Percentiles rank a stretch among this genome's conserved stretches.
These are phyloP conservation scores for Phytophthora colocasiae DNA, from an alignment of 352 stramenopile species.

Conservation along the genomic window DNA sequence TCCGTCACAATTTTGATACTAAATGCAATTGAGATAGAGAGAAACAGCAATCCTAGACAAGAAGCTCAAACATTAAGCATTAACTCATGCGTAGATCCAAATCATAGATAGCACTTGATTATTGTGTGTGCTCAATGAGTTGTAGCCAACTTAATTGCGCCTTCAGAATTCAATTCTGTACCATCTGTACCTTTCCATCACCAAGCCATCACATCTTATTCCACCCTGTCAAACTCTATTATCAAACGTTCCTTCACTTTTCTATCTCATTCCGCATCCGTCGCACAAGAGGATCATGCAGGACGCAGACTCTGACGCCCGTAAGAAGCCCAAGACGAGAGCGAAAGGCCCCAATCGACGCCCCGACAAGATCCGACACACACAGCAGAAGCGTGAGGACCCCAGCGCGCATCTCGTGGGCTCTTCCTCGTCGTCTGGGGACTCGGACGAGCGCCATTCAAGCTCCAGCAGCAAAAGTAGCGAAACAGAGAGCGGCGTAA, in stretches of 20 bases:
- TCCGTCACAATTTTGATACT: no score
- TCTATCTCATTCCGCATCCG: slow-evolving; percentile 23
- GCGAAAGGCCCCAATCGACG: slow-evolving; percentile 11
- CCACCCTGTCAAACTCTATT: not conserved
- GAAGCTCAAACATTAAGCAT: no score
- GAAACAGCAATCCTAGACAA: no score
- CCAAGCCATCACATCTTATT: not conserved
- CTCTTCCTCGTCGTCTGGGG: slow-evolving; percentile 26
- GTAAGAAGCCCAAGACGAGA: slow-evolving; percentile 23
- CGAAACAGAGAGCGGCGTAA: slow-evolving; percentile 17
- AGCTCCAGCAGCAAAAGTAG: slow-evolving; percentile 28
- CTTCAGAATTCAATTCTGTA: slow-evolving; percentile 3
- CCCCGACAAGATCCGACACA: slow-evolving; percentile 8
- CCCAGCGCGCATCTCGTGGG: slow-evolving; percentile 70
- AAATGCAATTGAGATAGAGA: no score
- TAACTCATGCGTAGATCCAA: no score
- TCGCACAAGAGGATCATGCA: slow-evolving; percentile 14
- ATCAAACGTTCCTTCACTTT: slow-evolving; percentile 1
- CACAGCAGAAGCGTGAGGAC: slow-evolving; percentile 48
- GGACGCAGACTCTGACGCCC: slow-evolving; percentile 11
- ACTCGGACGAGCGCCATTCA: slow-evolving; percentile 35
- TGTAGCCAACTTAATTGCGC: slow-evolving; percentile 14
- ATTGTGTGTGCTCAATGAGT: slow-evolving; percentile 16
- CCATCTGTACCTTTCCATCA: slow-evolving; percentile 6
- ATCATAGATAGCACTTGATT: not conserved